Base-by-base conservation (phyloP, 1,139 yeast species). In the Kodamaea arcana region DNA sequence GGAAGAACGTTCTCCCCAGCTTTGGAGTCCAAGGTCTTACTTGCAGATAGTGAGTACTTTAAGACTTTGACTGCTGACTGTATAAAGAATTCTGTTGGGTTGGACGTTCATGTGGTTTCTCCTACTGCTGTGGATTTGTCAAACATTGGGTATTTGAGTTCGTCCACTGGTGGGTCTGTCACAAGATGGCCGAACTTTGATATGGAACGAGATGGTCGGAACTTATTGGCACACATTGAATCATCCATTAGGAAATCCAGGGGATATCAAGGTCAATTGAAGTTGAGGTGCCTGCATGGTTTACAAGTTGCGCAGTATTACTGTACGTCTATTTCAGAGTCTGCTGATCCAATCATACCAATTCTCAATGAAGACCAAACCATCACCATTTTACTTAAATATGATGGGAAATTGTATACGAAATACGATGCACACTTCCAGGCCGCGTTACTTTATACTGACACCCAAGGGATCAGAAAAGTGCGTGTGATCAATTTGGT, bases 221-320 rank as follows among this genome's bases (percentile, higher is more conserved):
- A 75, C 14, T 68, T 87, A 36, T 72, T 79, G 12, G 76, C 80
- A 27, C 84, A 83, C 27, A 67, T 85, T 47, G 65, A 65, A 26
- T 60, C 66, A 27, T 64, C 75, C 3, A 64, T 81, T 7, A 49
- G 60, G 15, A 66, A 65, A 35, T 48, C 66, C 2, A 54, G 65
- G 11, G 98, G 95, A 4, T 83, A 83, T 49, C 94, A 86, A 55
- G 92, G 85, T 3, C 83, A 83, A 48, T 62, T 92, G 46, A 88
- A 88, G 54, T 75, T 88, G 27, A 82, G 99, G 45, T 84, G 94
- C 50, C 87, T 97, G 1, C 80, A 76, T 44, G 98, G 98, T 0
- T 66, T 94, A 38, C 94, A 86, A 52, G 88, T 92, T 4, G 62
- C 78, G n/a, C 78, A 78, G 38, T 85, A 87, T 55, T 82, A 81